These are phyloP conservation scores for Phlebiopsis flavidoalba DNA, from an alignment of 768 basidiomycete species.

Conservation along the genomic window DNA sequence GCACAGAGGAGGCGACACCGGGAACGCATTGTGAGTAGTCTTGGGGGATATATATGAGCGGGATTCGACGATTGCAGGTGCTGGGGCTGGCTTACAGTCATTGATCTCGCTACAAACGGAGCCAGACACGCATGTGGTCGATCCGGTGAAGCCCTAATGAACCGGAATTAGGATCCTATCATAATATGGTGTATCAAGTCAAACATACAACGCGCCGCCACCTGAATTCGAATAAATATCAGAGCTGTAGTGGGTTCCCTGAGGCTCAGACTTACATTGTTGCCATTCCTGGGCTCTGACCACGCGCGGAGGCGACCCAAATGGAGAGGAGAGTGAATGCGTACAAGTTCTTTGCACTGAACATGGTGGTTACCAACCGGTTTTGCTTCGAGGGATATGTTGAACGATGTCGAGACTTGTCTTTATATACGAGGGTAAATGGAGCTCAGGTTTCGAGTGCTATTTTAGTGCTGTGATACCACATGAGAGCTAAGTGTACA, in stretches of 20 bases:
- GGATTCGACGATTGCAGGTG: too few species aligned
- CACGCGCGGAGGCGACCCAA: slow-evolving; percentile 7
- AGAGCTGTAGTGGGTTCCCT: background rate
- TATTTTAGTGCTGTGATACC: background rate
- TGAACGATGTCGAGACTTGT: background rate
- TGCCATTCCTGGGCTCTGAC: slow-evolving; percentile 11
- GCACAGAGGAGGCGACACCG: slow-evolving; percentile 19
- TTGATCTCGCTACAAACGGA: slow-evolving; percentile 26
- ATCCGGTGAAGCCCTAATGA: slow-evolving; percentile 32
- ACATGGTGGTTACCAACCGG: background rate
- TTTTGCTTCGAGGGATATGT: background rate
- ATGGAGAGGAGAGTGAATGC: slow-evolving; percentile 10
- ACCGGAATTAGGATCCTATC: too few species aligned
- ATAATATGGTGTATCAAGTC: too few species aligned
- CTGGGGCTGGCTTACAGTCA: slow-evolving; percentile 23
- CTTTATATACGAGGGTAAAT: background rate
- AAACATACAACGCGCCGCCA: slow-evolving; percentile 16
- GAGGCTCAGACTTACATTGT: slow-evolving; percentile 12
- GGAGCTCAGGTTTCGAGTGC: background rate
- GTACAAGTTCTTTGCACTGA: slow-evolving; percentile 7
- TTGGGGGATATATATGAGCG: too few species aligned
- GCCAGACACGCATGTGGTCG: slow-evolving; percentile 31
- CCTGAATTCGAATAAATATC: slow-evolving; percentile 6
- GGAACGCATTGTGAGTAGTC: slow-evolving; percentile 33
- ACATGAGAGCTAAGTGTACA: background rate